Percentiles rank a stretch among this genome's conserved stretches.
phyloP scores from a whole-genome alignment of 1,139 yeast species.

The Meyerozyma sp. region DNA sequence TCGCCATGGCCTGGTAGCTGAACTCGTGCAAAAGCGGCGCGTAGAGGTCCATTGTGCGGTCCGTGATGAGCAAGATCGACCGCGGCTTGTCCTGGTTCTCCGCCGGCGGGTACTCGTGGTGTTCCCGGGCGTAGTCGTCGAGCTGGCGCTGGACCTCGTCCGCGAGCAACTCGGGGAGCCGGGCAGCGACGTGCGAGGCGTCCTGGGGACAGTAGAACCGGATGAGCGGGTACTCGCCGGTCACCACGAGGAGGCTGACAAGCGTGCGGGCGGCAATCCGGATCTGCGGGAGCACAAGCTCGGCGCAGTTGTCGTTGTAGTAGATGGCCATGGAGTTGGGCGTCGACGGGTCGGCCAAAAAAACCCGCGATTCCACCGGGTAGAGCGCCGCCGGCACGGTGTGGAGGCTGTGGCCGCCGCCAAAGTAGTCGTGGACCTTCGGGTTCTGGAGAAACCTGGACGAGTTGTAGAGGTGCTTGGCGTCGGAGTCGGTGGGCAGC shows the following conservation, averaged over 20 bases:
- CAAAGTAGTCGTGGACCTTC: conserved; percentile 26
- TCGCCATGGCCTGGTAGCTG: conserved; percentile 90
- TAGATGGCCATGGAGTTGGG: conserved; percentile 67
- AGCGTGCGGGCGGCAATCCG: conserved; percentile 56
- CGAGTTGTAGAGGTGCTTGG: conserved; percentile 20
- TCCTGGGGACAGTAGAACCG: conserved; percentile 59
- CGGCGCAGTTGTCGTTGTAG: conserved; percentile 62
- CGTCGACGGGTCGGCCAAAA: conserved; percentile 30
- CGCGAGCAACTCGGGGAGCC: conserved; percentile 72
- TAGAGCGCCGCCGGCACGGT: conserved; percentile 24
- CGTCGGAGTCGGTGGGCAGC: conserved; percentile 19
- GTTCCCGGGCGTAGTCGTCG: conserved; percentile 67
- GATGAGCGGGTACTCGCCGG: conserved; percentile 86
- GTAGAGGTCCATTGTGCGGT: conserved; percentile 75
- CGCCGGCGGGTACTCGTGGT: conserved; percentile 61
- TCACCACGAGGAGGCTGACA: conserved; percentile 65
- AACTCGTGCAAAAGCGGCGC: conserved; percentile 90
- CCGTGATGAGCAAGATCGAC: conserved; percentile 70
- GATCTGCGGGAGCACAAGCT: conserved; percentile 55
- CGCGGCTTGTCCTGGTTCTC: conserved; percentile 55
- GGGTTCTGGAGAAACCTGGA: conserved; percentile 27
- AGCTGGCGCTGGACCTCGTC: conserved; percentile 62
- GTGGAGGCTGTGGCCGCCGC: conserved; percentile 21
- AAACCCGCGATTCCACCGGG: conserved; percentile 37
- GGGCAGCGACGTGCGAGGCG: conserved; percentile 48